Evolutionary conservation across 805 yeast species (phyloP), one percentile per base, ranked within the genome.

Genomic region (Metschnikowia noctiluminum): DNA sequence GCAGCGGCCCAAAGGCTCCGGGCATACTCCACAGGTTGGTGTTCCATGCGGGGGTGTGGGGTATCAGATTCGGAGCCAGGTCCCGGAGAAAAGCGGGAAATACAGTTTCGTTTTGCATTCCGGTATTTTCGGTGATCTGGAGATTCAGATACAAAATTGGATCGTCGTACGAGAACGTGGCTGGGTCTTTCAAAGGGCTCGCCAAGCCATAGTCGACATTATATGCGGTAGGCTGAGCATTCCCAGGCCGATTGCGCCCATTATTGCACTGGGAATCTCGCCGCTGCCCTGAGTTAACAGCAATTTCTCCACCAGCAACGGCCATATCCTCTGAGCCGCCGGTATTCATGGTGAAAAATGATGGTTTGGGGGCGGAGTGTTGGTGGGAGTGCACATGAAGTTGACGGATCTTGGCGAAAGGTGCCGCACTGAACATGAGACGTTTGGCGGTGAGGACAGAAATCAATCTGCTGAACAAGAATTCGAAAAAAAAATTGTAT

Each of bases 21-120:
- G 56, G 57, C 52, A 54, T 52, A 30, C 38, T 36, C 56, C 56
- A 54, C 15, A 37, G 35, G 13, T 35, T 21, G 27, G 21, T 6
- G 35, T 12, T n/a, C 50, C 50, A 47, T 2, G 27, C 43, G 26
- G 35, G 30, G 12, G 46, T 14, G 11, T 16, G n/a, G 14, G 36
- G 36, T 12, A 12, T 14, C 36, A 34, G 16, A n/a, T 15, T 16
- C 7, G 34, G 14, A 12, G 40, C 31, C 30, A 14, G 7, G 14
- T 30, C 12, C 16, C 13, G 37, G 13, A 34, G 15, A 13, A 30
- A 30, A 30, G 32, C 32, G 32, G 32, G 32, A 6, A 39, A 40
- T 7, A 31, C 28, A 16, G 48, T 7, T n/a, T 38, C 43, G 40
- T 38, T 30, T 5, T 10, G 32, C 26, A 12, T 31, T 9, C n/a